These are phyloP conservation scores for Fusarium caatingaense DNA, from an alignment of 2,329 filamentous ascomycete genomes.

Conservation along the genomic window DNA sequence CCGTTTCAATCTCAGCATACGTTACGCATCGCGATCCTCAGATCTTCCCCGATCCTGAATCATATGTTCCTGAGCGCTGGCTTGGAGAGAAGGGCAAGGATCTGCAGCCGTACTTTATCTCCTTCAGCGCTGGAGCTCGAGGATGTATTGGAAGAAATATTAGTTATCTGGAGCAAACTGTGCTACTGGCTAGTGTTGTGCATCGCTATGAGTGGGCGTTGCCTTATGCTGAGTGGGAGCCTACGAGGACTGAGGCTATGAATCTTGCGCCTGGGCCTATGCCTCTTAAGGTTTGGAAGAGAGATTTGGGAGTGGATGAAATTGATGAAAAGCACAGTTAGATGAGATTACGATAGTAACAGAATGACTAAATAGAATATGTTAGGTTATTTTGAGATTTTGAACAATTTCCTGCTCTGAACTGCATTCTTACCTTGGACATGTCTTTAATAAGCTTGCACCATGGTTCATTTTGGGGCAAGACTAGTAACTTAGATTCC, in stretches of 20 bases:
- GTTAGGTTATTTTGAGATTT: not conserved
- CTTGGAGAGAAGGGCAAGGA: conserved; percentile 50
- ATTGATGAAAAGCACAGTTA: conserved; percentile 23
- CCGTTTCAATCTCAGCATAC: conserved; percentile 53
- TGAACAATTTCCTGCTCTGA: not conserved
- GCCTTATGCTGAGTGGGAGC: conserved; percentile 34
- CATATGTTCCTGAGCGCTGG: conserved; percentile 56
- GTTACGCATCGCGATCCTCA: conserved; percentile 54
- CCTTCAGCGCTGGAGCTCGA: conserved; percentile 56
- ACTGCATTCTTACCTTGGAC: not conserved
- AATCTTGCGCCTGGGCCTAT: conserved; percentile 37
- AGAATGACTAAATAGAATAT: not conserved
- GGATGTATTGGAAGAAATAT: conserved; percentile 57
- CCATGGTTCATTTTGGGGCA: not conserved
- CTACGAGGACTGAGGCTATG: conserved; percentile 39
- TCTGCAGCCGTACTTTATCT: conserved; percentile 53
- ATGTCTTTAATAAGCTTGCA: not conserved
- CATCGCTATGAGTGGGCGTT: conserved; percentile 56
- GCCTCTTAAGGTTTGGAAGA: conserved; percentile 42
- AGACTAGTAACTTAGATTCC: not conserved
- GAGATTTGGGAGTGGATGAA: conserved; percentile 23
- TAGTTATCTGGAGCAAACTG: conserved; percentile 59
- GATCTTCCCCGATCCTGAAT: conserved; percentile 55
- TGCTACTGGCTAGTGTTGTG: conserved; percentile 56
- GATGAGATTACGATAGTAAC: rapidly evolving